A percentile compares a stretch with the other conserved stretches of the same genome.
Conservation (phyloP, 1,139 yeast species). For the Protomyces inouyei region DNA sequence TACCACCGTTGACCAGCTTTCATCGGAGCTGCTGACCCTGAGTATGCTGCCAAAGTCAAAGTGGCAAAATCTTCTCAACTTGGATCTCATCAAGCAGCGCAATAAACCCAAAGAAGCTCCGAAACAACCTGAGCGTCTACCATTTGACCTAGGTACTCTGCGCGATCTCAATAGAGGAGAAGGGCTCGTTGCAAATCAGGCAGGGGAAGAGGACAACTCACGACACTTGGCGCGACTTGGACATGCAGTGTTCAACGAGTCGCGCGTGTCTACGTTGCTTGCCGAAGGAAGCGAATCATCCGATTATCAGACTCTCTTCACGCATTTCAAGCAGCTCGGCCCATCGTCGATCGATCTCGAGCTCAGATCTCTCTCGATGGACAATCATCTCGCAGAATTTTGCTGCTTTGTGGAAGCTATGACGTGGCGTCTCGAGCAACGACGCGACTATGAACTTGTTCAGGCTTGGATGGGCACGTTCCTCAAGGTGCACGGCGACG, state of each 20-base stretch:
- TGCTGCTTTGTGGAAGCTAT: slow-evolving; percentile 61
- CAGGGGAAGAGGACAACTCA: not conserved
- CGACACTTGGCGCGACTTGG: slow-evolving; percentile 4
- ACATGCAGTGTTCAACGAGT: slow-evolving; percentile 33
- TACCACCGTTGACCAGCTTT: slow-evolving; percentile 62
- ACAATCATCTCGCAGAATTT: slow-evolving; percentile 61
- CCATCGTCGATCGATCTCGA: slow-evolving; percentile 83
- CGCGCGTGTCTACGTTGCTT: slow-evolving; percentile 64
- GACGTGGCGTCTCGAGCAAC: slow-evolving; percentile 53
- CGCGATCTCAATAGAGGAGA: slow-evolving; percentile 28
- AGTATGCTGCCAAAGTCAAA: slow-evolving; percentile 73
- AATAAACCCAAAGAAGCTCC: slow-evolving; percentile 88
- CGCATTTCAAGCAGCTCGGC: slow-evolving; percentile 55
- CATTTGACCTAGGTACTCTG: slow-evolving; percentile 56
- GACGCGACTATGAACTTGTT: slow-evolving; percentile 60
- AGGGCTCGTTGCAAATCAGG: slow-evolving; percentile 14
- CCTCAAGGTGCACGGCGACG: slow-evolving; percentile 76
- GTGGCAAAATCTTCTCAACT: slow-evolving; percentile 68
- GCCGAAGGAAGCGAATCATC: slow-evolving; percentile 47
- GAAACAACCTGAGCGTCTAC: slow-evolving; percentile 77
- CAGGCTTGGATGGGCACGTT: slow-evolving; percentile 77
- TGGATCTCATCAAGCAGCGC: slow-evolving; percentile 75
- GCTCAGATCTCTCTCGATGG: slow-evolving; percentile 66
- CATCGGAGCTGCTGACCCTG: slow-evolving; percentile 60
- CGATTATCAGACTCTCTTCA: slow-evolving; percentile 49